Evolutionary conservation across 1,284 basidiomycete genomes (phyloP).

Genomic region (Mycena sp.): DNA sequence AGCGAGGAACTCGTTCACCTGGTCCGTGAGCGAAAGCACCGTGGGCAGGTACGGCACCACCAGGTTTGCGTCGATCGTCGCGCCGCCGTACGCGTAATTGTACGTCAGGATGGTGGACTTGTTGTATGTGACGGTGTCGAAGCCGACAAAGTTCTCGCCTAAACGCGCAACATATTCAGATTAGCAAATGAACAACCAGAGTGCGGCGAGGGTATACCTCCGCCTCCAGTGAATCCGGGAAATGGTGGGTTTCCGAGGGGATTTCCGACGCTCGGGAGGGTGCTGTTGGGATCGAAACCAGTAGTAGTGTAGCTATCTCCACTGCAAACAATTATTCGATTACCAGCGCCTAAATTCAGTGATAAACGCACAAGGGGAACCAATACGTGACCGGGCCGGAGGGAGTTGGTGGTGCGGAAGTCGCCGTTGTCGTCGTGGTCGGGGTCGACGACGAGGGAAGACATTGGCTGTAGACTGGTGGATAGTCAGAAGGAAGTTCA

Average conservation of each 20-base stretch:
- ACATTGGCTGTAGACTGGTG: constrained; percentile 56
- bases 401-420: constrained; percentile 27
- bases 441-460: constrained; percentile 40
- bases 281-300: constrained; percentile 52
- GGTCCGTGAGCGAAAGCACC: constrained; percentile 61
- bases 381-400: constrained; percentile 49
- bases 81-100: constrained; percentile 70
- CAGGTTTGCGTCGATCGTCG: constrained; percentile 63
- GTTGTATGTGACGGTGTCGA: constrained; percentile 59
- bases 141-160: constrained; percentile 67
- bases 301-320: constrained; percentile 70
- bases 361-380: constrained; percentile 56
- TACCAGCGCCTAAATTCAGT: neutral
- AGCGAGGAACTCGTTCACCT: constrained; percentile 56
- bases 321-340: constrained; percentile 38
- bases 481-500: no score
- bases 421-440: no score
- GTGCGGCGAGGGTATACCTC: constrained; percentile 29
- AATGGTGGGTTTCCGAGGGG: constrained; percentile 67
- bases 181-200: neutral
- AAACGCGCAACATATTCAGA: no score
- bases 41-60: constrained; percentile 60
- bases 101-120: constrained; percentile 62
- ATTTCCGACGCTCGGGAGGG: constrained; percentile 56
- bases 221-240: constrained; percentile 64